Conservation (phyloP, 2,329 filamentous ascomycete species). For the Neonectria coccinea region DNA sequence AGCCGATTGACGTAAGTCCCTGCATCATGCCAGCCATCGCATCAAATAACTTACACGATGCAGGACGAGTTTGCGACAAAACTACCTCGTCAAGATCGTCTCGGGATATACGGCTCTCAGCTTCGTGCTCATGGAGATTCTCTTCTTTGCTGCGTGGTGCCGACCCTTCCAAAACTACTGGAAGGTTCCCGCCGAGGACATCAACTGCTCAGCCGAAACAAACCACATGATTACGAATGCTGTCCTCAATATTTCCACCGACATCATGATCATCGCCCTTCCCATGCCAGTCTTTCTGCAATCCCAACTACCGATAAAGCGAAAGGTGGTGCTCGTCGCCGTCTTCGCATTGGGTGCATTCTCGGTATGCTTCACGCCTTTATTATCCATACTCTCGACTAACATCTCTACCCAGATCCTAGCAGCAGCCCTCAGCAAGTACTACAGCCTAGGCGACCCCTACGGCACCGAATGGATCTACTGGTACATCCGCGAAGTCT, state of each 20-base stretch:
- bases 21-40: background rate
- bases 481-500: slow-evolving; percentile 61
- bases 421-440: slow-evolving; percentile 51
- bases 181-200: slow-evolving; percentile 18
- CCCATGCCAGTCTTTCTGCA: slow-evolving; percentile 64
- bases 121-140: slow-evolving; percentile 63
- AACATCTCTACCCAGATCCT: slow-evolving; percentile 31
- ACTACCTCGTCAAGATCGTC: slow-evolving; percentile 58
- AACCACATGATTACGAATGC: slow-evolving; percentile 69
- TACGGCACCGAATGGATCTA: slow-evolving; percentile 55
- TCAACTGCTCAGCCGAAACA: slow-evolving; percentile 62
- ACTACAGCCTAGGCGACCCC: slow-evolving; percentile 56
- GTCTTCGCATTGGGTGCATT: slow-evolving; percentile 60
- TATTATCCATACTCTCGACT: background rate
- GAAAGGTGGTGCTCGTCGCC: slow-evolving; percentile 63
- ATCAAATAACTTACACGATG: background rate
- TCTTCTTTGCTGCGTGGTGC: slow-evolving; percentile 53
- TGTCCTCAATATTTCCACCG: slow-evolving; percentile 68
- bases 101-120: slow-evolving; percentile 55
- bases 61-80: slow-evolving; percentile 57
- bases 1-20: slow-evolving; percentile 61
- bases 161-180: slow-evolving; percentile 26
- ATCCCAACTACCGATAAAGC: slow-evolving; percentile 59
- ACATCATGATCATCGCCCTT: slow-evolving; percentile 67
- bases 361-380: slow-evolving; percentile 48